Evolutionary conservation across 2,329 filamentous ascomycete genomes (phyloP).

Genomic region (Aspergillus viridinutans): DNA sequence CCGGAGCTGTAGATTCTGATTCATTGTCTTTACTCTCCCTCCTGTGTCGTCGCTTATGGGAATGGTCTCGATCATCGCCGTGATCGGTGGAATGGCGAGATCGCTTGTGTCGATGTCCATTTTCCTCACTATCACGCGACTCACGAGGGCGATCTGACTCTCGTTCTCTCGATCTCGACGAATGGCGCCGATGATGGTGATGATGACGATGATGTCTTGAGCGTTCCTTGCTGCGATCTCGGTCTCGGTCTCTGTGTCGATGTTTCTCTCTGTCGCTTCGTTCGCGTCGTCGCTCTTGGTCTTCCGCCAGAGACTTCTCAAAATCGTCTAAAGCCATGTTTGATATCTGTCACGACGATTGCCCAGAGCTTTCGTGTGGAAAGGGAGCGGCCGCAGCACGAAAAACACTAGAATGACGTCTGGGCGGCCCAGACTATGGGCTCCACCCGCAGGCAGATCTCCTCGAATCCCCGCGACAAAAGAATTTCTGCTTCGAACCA

Average conservation of each 20-base stretch:
- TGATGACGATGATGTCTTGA: constrained; percentile 31
- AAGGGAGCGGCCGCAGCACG: not conserved
- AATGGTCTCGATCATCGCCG: constrained; percentile 44
- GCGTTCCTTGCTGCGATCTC: constrained; percentile 40
- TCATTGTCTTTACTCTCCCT: constrained; percentile 38
- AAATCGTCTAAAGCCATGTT: constrained; percentile 67
- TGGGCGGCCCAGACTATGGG: constrained; percentile 17
- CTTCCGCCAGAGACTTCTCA: constrained; percentile 68
- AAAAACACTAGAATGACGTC: constrained; percentile 29
- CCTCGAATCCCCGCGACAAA: constrained; percentile 24
- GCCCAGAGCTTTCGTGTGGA: not conserved
- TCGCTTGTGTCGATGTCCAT: constrained; percentile 61
- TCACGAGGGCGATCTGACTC: constrained; percentile 31
- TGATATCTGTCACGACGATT: not conserved
- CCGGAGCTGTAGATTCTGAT: constrained; percentile 30
- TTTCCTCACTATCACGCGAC: constrained; percentile 47
- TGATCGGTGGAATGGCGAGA: constrained; percentile 55
- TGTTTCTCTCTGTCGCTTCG: constrained; percentile 35
- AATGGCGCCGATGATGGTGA: constrained; percentile 44
- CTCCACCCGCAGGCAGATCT: constrained; percentile 26
- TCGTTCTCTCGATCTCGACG: constrained; percentile 35
- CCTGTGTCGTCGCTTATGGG: constrained; percentile 47
- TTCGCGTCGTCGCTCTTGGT: constrained; percentile 38
- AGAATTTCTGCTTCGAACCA: constrained; percentile 17
- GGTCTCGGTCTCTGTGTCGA: constrained; percentile 30